A percentile compares a stretch with the other conserved stretches of the same genome.
Conservation (phyloP, 1,139 yeast species). For the Meyerozyma athensensis region DNA sequence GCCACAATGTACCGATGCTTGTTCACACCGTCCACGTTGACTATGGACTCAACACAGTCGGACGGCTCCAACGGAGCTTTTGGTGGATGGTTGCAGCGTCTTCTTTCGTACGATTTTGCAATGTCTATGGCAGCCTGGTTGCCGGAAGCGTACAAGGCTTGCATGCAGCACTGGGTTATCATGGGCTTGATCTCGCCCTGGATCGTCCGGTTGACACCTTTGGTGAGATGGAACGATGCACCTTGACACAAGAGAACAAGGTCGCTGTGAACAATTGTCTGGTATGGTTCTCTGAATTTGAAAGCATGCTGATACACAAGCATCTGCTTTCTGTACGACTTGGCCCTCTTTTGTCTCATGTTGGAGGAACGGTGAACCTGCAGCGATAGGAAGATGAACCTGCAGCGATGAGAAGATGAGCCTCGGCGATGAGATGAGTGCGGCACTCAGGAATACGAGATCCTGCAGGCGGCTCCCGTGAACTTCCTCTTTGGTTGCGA, state of each 20-base stretch:
- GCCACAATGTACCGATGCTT: constrained; percentile 90
- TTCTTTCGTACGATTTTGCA: constrained; percentile 81
- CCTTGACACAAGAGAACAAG: constrained; percentile 61
- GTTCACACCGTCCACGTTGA: constrained; percentile 67
- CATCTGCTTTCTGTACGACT: constrained; percentile 90
- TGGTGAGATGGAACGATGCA: constrained; percentile 65
- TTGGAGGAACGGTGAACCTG: constrained; percentile 8
- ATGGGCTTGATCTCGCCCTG: constrained; percentile 87
- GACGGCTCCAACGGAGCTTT: constrained; percentile 60
- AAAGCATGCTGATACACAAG: constrained; percentile 76
- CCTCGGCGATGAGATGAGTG: neutral
- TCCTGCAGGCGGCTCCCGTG: neutral
- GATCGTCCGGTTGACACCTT: constrained; percentile 75
- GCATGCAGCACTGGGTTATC: constrained; percentile 96
- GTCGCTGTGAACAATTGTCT: constrained; percentile 79
- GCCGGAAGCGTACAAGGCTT: constrained; percentile 67
- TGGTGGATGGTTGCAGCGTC: constrained; percentile 59
- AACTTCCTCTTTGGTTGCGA: too few species aligned
- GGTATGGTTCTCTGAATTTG: constrained; percentile 92
- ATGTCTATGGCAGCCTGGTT: constrained; percentile 71
- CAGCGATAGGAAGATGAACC: neutral
- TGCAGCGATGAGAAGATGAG: neutral
- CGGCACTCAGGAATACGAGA: neutral
- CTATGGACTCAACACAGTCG: constrained; percentile 74
- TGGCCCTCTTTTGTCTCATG: constrained; percentile 97